Evolutionary conservation across 345 rosid species (phyloP).

Genomic region (Odontarrhena argentea): DNA sequence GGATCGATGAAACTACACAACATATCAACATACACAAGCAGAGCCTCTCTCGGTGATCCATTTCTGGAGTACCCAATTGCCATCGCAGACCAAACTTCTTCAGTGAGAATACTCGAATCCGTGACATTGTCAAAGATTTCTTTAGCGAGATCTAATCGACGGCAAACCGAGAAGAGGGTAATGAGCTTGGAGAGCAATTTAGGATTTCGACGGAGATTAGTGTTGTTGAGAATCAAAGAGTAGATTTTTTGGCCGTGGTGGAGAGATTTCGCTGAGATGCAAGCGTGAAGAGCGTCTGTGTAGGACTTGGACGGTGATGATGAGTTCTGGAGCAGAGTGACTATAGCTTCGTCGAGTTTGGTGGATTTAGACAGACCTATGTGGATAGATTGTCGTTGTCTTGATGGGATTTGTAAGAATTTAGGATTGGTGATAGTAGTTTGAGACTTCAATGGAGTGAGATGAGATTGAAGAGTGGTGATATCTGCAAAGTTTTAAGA

Average conservation of each 20-base stretch:
- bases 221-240: slow-evolving; percentile 34
- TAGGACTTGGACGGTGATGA: slow-evolving; percentile 40
- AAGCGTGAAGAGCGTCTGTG: slow-evolving; percentile 45
- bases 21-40: slow-evolving; percentile 44
- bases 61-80: slow-evolving; percentile 54
- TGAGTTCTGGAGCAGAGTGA: slow-evolving; percentile 8
- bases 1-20: slow-evolving; percentile 40
- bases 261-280: slow-evolving; percentile 50
- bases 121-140: slow-evolving; percentile 41
- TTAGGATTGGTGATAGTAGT: slow-evolving; percentile 4
- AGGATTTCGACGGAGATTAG: slow-evolving; percentile 37
- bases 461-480: slow-evolving; percentile 11
- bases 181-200: slow-evolving; percentile 47
- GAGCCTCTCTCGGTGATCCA: slow-evolving; percentile 42
- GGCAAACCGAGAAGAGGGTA: slow-evolving; percentile 53
- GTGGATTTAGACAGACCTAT: slow-evolving; percentile 1
- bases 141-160: slow-evolving; percentile 46
- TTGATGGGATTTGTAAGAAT: slow-evolving; percentile 18
- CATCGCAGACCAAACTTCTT: slow-evolving; percentile 55
- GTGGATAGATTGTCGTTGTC: not conserved
- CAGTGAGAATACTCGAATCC: slow-evolving; percentile 22
- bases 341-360: slow-evolving; percentile 33
- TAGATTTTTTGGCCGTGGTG: slow-evolving; percentile 44
- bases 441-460: slow-evolving; percentile 8
- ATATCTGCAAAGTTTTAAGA: slow-evolving; percentile 24